Conservation (phyloP, 2,329 filamentous ascomycete genomes). For the Zymoseptoria brevis region DNA sequence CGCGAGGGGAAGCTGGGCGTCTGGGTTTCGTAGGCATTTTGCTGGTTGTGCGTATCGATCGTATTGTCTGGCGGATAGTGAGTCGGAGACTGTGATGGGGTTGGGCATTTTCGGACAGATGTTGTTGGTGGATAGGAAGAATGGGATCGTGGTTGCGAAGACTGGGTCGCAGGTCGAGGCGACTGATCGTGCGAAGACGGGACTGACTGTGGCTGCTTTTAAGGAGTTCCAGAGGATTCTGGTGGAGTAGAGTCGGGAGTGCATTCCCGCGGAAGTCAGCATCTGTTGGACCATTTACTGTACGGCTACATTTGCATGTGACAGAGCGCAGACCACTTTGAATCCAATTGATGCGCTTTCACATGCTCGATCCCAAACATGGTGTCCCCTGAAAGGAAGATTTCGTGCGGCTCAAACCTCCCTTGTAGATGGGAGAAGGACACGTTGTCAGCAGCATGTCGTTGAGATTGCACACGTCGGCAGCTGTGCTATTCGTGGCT, state of each 20-base stretch:
- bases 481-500: background rate
- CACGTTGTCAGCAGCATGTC: background rate
- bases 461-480: background rate
- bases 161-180: slow-evolving; percentile 10
- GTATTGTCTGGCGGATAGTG: slow-evolving; percentile 10
- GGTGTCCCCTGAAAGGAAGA: too few relatives aligned
- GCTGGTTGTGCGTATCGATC: slow-evolving; percentile 12
- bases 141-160: slow-evolving; percentile 20
- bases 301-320: background rate
- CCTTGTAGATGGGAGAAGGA: background rate
- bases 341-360: background rate
- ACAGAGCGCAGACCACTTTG: background rate
- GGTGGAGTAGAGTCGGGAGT: background rate
- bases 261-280: background rate
- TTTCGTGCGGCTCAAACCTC: too few relatives aligned
- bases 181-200: slow-evolving; percentile 5
- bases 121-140: slow-evolving; percentile 16
- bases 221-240: slow-evolving; percentile 9
- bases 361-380: background rate
- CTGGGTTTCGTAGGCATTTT: slow-evolving; percentile 1
- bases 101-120: slow-evolving; percentile 18
- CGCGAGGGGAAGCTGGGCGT: slow-evolving; percentile 7
- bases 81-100: slow-evolving; percentile 9
- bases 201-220: slow-evolving; percentile 8
- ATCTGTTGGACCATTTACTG: too few relatives aligned